Evolutionary conservation across 176 grass and related monocot genomes (phyloP), one percentile per base, ranked within the genome.

Genomic region (Elymus sibiricus): DNA sequence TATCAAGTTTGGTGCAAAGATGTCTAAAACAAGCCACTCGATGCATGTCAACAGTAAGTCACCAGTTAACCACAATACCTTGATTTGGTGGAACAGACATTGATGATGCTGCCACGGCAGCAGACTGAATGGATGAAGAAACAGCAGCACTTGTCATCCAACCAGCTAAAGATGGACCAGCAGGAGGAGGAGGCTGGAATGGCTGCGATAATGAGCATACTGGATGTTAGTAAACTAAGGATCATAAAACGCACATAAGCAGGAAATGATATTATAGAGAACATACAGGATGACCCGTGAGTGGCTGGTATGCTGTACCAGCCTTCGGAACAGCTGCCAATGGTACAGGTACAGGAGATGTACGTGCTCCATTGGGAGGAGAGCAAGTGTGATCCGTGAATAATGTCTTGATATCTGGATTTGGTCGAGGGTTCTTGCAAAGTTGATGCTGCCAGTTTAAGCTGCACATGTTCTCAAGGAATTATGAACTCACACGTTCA

Each of bases 391-490:
- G 96, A 86, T 98, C 96, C 37, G 83, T 95, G 82, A 98, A 98
- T 49, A 98, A 86, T 72, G 96, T 98, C 85, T 98, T 98, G 89
- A 98, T 98, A 79, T 98, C 96, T 66, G 96, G 96, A 81, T 94
- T 98, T 82, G 90, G 79, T 17, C 93, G 83, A 87, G 93, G 96
- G 77, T 94, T 98, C 90, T 98, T 98, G 77, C 96, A 98, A 82
- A 95, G 93, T 83, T 98, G 96, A 89, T 98, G 96, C 90, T 98
- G 96, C 96, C 96, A 98, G 76, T 98, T 98, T 87, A 98, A 94
- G 79, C 96, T 98, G 90, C 88, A 82, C n/a, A 64, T 84, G 27
- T 56, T 56, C 14, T n/a, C 51, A 32, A 74, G 51, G n/a, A 73
- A 80, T 80, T 46, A 79, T 67, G 6, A 40, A 80, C 27, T 79